phyloP scores from a whole-genome alignment of 345 rosid species.

The Cardamine resedifolia region DNA sequence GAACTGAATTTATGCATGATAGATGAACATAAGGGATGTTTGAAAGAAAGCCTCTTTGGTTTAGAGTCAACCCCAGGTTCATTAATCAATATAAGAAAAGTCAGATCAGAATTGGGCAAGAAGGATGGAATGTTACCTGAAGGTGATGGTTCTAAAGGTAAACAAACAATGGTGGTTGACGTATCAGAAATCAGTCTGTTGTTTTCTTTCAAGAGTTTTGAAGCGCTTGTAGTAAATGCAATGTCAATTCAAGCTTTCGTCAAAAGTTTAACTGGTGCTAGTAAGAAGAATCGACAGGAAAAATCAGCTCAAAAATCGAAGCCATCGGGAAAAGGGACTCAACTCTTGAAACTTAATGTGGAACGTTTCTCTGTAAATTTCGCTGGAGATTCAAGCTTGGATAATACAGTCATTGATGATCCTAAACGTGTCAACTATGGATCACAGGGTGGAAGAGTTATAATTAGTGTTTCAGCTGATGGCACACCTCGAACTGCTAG shows the following conservation, averaged over 20 bases:
- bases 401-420: conserved; percentile 68
- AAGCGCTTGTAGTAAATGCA: conserved; percentile 63
- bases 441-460: conserved; percentile 87
- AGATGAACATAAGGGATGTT: conserved; percentile 76
- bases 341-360: conserved; percentile 67
- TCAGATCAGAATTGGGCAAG: conserved; percentile 73
- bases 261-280: conserved; percentile 50
- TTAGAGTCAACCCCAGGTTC: conserved; percentile 78
- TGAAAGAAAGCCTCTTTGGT: conserved; percentile 76
- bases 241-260: conserved; percentile 64
- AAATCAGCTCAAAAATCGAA: conserved; percentile 49
- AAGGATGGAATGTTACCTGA: conserved; percentile 60
- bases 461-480: conserved; percentile 67
- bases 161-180: conserved; percentile 65
- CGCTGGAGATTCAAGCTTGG: conserved; percentile 65
- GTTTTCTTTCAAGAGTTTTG: conserved; percentile 64
- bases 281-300: conserved; percentile 51
- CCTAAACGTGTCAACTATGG: conserved; percentile 98
- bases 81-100: conserved; percentile 66
- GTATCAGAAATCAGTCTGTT: conserved; percentile 72
- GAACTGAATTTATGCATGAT: conserved; percentile 79
- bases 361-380: conserved; percentile 75
- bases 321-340: conserved; percentile 72
- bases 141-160: conserved; percentile 51
- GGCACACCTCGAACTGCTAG: conserved; percentile 78